Percentiles rank a stretch among this genome's conserved stretches.
These are phyloP conservation scores for Bolboschoenoplectus hybrid DNA, from an alignment of 202 grass and related monocot species.

Conservation along the genomic window DNA sequence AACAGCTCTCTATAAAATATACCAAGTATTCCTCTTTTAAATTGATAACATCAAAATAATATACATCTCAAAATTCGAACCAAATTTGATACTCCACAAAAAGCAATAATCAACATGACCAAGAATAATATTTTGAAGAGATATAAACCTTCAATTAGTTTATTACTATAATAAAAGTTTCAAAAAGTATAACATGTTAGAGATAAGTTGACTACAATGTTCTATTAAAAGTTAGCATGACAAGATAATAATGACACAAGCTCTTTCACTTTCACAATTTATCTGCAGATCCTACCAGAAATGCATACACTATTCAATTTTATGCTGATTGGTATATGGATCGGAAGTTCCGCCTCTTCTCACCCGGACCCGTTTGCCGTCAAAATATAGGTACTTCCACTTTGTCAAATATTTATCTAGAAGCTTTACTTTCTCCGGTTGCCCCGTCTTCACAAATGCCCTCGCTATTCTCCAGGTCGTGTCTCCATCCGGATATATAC, in stretches of 20 bases:
- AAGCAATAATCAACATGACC: background rate
- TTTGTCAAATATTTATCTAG: conserved; percentile 73
- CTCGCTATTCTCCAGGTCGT: conserved; percentile 73
- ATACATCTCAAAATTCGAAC: background rate
- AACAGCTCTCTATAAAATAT: background rate
- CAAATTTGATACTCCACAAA: background rate
- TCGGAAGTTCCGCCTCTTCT: conserved; percentile 39
- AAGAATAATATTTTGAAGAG: background rate
- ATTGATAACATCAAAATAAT: background rate
- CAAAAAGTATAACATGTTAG: background rate
- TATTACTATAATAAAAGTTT: background rate
- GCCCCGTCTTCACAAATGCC: conserved; percentile 57
- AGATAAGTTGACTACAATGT: background rate
- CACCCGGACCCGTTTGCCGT: conserved; percentile 62
- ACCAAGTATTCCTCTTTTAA: background rate
- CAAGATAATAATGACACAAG: background rate
- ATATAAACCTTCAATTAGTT: background rate
- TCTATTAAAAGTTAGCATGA: background rate
- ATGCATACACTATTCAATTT: background rate
- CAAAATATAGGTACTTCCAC: conserved; percentile 84
- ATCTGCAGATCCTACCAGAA: background rate
- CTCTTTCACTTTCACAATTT: background rate
- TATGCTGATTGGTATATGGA: background rate
- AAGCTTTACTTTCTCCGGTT: conserved; percentile 67
- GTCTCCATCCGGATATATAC: conserved; percentile 77